Base-by-base conservation (phyloP, 1,139 yeast genomes). In the Yamadazyma kanchanaburiensis region DNA sequence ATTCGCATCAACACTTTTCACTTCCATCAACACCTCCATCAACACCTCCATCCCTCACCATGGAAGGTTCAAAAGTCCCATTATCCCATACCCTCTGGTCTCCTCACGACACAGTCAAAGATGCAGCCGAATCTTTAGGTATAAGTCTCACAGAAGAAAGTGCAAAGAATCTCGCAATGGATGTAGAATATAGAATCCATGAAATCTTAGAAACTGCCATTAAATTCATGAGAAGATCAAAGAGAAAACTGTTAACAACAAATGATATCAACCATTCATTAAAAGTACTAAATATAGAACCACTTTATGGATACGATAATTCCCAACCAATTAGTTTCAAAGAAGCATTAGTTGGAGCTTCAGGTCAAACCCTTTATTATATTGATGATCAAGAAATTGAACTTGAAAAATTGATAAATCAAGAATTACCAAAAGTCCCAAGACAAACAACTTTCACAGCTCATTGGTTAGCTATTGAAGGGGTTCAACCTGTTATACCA, bases 391-490 rank as follows among this genome's bases (percentile, higher is more conserved):
- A 79, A 43, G 97, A 89, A 52, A 80, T 91, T 25, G 98, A 94
- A 51, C 86, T 91, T 55, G 98, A 94, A 53, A 87, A 87, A 51
- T 69, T 94, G 40, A 85, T 94, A 46, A 89, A 91, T 53, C 94
- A 85, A 53, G 96, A 96, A 23, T 66, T 94, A 39, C 99, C 99
- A 5, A 86, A 84, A 49, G 95, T 94, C 3, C 98, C 99, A 3
- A 72, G 97, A 37, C 81, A 84, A 37, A 80, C 95, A 1, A 80
- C 95, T 0, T 89, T 85, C 53, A 87, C 97, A 0, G 96, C 97
- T 2, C 99, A 94, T 56, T 94, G 99, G 98, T 70, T 94, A 24
- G 97, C 98, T 1, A 86, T 94, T 35, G 99, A 94, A 59, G 99
- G 99, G 32, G 96, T 94, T 4, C 99, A 94, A 53, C 98, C 99